Evolutionary conservation across 2,329 filamentous ascomycete species (phyloP), one percentile per base, ranked within the genome.

Genomic region (Achaetomium macrosporum): DNA sequence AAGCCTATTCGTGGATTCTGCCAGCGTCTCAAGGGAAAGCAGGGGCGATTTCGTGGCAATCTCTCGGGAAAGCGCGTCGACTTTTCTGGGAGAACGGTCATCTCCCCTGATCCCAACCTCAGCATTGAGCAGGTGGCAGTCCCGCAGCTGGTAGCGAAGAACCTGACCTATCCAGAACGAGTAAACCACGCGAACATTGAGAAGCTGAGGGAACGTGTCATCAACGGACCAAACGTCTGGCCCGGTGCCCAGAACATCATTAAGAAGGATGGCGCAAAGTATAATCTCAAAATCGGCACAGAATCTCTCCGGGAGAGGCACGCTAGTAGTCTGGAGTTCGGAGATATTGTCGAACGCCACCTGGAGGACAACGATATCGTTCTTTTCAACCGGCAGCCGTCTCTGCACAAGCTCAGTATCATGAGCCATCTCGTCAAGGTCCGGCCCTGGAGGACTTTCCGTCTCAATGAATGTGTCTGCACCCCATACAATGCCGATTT

Each of bases 401-500:
- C 93, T 1, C 80, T 99, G 9, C 93, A 99, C 77, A 99, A 97
- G 70, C 86, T 99, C 59, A 96, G 90, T 83, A 99, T 99, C 69
- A 90, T 99, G 73, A 92, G 88, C 65, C 93, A 99, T 74, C 84
- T 87, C 64, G 93, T 87, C 62, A 96, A 96, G 69, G 83, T 99
- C 45, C 83, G 93, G 46, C 93, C 92, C 0, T 95, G 93, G 85
- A 84, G 91, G 69, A 99, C 93, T 0, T 97, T 99, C 68, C 86
- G 93, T 50, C 78, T 99, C 16, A 99, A 99, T 67, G 93, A 99
- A 68, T 99, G 93, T 80, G 93, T 96, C 1, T 99, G 93, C 71
- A 91, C 88, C 57, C 93, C 93, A 3, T 99, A 99, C 76, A 99
- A 99, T 63, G 93, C 93, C 51, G 93, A 99, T 80, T 99, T 99